Base-by-base conservation (phyloP, 371 early-diverging fungal genomes). In the Parasitella parasitica region DNA sequence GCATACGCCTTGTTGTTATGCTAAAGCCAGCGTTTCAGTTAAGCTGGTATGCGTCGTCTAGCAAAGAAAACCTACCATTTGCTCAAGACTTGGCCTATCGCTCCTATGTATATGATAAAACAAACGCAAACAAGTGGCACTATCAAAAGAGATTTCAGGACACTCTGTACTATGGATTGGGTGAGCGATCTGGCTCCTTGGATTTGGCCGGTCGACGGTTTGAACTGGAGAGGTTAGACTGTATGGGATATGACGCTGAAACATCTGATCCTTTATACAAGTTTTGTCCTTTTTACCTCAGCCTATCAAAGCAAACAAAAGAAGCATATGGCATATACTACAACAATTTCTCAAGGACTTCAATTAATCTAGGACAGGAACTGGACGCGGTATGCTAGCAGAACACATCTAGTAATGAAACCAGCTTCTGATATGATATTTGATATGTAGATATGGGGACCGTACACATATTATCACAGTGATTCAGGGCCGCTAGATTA, bases 251-350 rank as follows among this genome's bases (percentile, higher is more conserved):
- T 58, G 77, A 84, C 58, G 74, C 86, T 5, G 72, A 77, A 38
- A 58, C 53, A 8, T 74, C 79, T n/a, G 86, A 86, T 60, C 86
- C 88, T 4, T 66, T 85, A 4, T 88, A 86, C 71, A 88, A 88
- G 61, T 80, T 79, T 57, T 71, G 75, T 16, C 86, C 86, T 0
- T 84, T 83, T 54, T 78, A 79, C 54, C 61, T 84, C 46, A 73
- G 68, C 1, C 54, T 86, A 6, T 76, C 80, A 24, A 54, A 57
- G 4, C 38, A 39, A 4, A 69, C 79, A 6, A 53, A 67, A 20
- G 43, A 57, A 27, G 81, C 84, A 0, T 76, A 83, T 72, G 88
- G 85, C 26, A 59, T 86, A 1, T 86, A 72, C 61, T 88, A 88
- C 61, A 78, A 83, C 49, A 75, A 77, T 30, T 69, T 84, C 39